Conservation (phyloP, 306 rosid species). For the Pyrus communis region DNA sequence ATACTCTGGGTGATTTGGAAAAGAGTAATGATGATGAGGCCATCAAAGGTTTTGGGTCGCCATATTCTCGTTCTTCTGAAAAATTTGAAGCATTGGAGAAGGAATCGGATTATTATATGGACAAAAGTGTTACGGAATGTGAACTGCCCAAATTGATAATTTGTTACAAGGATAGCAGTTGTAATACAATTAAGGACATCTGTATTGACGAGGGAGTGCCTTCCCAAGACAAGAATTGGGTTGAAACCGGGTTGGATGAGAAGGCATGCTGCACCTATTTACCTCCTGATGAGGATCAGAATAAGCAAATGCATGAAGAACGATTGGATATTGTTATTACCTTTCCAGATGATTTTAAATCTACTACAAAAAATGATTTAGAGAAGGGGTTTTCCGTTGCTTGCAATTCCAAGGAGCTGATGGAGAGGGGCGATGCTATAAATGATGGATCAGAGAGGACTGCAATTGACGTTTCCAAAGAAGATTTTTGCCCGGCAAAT, state of each 20-base stretch:
- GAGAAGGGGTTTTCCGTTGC: constrained; percentile 17
- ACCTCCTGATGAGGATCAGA: constrained; percentile 15
- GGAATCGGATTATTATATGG: constrained; percentile 33
- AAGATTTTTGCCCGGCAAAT: constrained; percentile 5
- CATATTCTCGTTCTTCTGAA: constrained; percentile 29
- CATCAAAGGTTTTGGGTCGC: constrained; percentile 17
- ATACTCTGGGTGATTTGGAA: constrained; percentile 17
- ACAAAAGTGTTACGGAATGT: constrained; percentile 50
- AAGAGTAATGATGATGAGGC: constrained; percentile 9
- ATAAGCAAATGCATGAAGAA: constrained; percentile 19
- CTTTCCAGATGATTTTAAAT: constrained; percentile 9
- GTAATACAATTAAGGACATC: constrained; percentile 65
- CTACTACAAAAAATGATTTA: constrained; percentile 22
- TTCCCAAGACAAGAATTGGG: constrained; percentile 35
- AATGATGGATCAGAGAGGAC: constrained; percentile 10
- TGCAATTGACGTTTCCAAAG: constrained; percentile 22
- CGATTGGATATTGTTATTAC: constrained; percentile 14
- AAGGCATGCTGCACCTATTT: constrained; percentile 24
- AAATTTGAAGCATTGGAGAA: constrained; percentile 28
- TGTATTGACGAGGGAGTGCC: constrained; percentile 69
- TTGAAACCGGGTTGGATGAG: constrained; percentile 28
- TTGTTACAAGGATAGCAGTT: constrained; percentile 49
- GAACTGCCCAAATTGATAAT: constrained; percentile 50
- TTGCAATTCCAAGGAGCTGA: constrained; percentile 23
- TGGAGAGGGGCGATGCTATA: constrained; percentile 11